Evolutionary conservation across 2,329 filamentous ascomycete species (phyloP).

Genomic region (Septoria linicola): DNA sequence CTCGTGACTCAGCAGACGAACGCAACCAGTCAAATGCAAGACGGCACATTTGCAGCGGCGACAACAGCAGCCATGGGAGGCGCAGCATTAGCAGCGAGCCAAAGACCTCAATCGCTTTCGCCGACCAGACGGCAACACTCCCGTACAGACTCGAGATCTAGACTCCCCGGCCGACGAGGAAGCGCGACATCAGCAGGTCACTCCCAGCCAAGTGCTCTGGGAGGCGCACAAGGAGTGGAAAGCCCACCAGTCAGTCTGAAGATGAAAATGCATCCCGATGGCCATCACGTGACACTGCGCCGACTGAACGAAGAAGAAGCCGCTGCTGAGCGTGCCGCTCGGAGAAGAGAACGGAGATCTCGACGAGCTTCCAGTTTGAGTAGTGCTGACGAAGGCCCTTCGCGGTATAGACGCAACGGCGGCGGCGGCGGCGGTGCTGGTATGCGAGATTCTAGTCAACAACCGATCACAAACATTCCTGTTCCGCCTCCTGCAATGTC

Average conservation of each 20-base stretch:
- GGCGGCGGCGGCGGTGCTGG: constrained; percentile 1
- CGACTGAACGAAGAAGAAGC: constrained; percentile 63
- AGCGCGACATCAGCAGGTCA: constrained; percentile 27
- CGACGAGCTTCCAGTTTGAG: constrained; percentile 38
- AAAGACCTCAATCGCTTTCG: constrained; percentile 31
- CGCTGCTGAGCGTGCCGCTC: constrained; percentile 57
- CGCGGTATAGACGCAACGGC: constrained; percentile 25
- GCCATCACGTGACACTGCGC: constrained; percentile 61
- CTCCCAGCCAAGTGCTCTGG: constrained; percentile 25
- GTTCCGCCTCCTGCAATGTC: constrained; percentile 34
- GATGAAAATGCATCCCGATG: constrained; percentile 64
- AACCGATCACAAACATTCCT: constrained; percentile 35
- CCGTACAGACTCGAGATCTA: constrained; percentile 17
- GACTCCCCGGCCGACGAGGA: constrained; percentile 22
- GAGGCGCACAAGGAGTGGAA: constrained; percentile 36
- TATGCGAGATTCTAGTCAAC: constrained; percentile 30
- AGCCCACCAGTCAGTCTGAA: constrained; percentile 63
- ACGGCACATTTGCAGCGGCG: constrained; percentile 19
- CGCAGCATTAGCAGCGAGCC: constrained; percentile 29
- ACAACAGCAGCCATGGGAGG: constrained; percentile 25
- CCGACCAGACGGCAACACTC: constrained; percentile 27
- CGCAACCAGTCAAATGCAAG: constrained; percentile 19
- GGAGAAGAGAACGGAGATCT: constrained; percentile 48
- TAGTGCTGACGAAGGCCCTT: constrained; percentile 38
- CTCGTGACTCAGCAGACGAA: constrained; percentile 36